Percentiles rank a stretch among this genome's conserved stretches.
Conservation (phyloP, 1,284 basidiomycete species). For the Apiotrichum veenhuisii region DNA sequence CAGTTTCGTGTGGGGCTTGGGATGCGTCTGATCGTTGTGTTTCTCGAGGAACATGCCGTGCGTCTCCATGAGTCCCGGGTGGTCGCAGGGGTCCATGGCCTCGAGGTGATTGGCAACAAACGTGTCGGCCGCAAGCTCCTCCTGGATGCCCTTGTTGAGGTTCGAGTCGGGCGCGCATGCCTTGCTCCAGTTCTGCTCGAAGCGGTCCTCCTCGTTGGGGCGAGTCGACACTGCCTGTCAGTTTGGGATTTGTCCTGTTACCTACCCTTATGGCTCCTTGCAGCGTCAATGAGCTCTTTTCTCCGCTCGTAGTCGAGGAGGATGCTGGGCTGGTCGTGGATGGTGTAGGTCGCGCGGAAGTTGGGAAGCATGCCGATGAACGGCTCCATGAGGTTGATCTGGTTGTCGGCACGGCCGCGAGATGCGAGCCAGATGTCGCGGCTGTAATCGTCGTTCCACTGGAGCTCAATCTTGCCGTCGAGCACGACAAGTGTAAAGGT, state of each 20-base stretch:
- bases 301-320: conserved; percentile 40
- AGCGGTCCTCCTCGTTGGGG: conserved; percentile 38
- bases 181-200: conserved; percentile 39
- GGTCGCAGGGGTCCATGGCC: conserved; percentile 49
- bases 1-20: conserved; percentile 48
- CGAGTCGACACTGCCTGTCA: conserved; percentile 10
- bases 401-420: conserved; percentile 44
- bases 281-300: conserved; percentile 40
- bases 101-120: conserved; percentile 42
- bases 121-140: conserved; percentile 36
- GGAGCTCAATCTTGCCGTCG: conserved; percentile 48
- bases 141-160: conserved; percentile 36
- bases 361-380: conserved; percentile 38
- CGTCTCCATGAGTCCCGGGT: conserved; percentile 47
- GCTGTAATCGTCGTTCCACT: conserved; percentile 52
- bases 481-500: conserved; percentile 50
- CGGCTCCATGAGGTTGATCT: conserved; percentile 51
- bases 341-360: conserved; percentile 46
- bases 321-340: conserved; percentile 50
- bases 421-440: conserved; percentile 47
- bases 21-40: conserved; percentile 40
- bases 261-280: conserved; percentile 30
- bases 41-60: conserved; percentile 49
- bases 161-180: conserved; percentile 45
- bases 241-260: neutral